phyloP scores from a whole-genome alignment of 352 stramenopile genomes.

The Sclerospora graminicola region DNA sequence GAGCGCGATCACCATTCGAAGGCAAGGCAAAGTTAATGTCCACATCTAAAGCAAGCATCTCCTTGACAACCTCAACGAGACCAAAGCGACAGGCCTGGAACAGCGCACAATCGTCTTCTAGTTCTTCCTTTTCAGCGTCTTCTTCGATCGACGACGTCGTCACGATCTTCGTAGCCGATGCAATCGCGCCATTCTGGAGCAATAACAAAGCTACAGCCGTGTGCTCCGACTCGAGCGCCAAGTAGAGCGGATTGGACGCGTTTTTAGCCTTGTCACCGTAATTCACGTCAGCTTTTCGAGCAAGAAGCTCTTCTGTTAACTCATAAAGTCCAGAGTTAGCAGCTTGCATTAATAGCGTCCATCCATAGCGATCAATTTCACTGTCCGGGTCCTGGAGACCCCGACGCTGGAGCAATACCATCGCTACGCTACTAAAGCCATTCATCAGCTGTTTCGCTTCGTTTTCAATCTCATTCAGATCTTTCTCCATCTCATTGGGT shows the following conservation, averaged over 20 bases:
- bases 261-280: conserved; percentile 35
- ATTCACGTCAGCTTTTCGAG: conserved; percentile 51
- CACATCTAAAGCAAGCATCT: conserved; percentile 79
- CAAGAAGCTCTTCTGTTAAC: conserved; percentile 44
- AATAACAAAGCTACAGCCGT: conserved; percentile 60
- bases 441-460: conserved; percentile 58
- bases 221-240: conserved; percentile 67
- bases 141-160: conserved; percentile 27
- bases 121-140: conserved; percentile 23
- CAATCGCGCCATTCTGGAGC: conserved; percentile 55
- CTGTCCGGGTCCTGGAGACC: conserved; percentile 26
- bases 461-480: conserved; percentile 60
- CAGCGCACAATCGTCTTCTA: conserved; percentile 61
- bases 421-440: conserved; percentile 45
- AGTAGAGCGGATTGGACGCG: conserved; percentile 50
- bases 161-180: conserved; percentile 58
- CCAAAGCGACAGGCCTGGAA: conserved; percentile 71
- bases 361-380: conserved; percentile 61
- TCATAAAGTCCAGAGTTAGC: conserved; percentile 59
- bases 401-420: conserved; percentile 37
- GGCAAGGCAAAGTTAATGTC: conserved; percentile 61
- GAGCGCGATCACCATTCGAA: conserved; percentile 48
- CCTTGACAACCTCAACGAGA: conserved; percentile 55
- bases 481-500: conserved; percentile 30
- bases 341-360: conserved; percentile 81